A percentile compares a stretch with the other conserved stretches of the same genome.
Evolutionary conservation across 495 filamentous ascomycete genomes (phyloP).

Genomic region (Penicillium paradoxum): DNA sequence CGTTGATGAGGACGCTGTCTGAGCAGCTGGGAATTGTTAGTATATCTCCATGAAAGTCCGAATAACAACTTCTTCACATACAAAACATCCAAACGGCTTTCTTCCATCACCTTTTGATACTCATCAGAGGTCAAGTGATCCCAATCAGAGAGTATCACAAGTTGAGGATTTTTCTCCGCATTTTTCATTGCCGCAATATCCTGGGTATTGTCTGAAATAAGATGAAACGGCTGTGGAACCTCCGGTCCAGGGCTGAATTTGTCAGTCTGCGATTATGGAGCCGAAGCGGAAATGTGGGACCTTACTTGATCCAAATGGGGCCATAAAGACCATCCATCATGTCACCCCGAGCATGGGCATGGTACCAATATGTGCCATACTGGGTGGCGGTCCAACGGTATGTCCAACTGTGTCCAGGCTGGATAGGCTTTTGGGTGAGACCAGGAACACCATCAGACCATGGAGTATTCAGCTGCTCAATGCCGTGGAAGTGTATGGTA

Average conservation of each 20-base stretch:
- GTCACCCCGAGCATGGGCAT: slow-evolving; percentile 44
- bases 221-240: slow-evolving; percentile 35
- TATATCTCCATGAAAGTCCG: not conserved
- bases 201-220: slow-evolving; percentile 38
- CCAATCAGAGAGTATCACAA: slow-evolving; percentile 51
- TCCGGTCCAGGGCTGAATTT: slow-evolving; percentile 29
- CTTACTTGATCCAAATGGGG: slow-evolving; percentile 39
- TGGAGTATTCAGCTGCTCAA: slow-evolving; percentile 33
- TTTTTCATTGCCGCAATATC: slow-evolving; percentile 42
- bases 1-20: slow-evolving; percentile 50
- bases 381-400: slow-evolving; percentile 40
- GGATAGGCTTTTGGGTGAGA: slow-evolving; percentile 41
- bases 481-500: slow-evolving; percentile 44
- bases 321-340: slow-evolving; percentile 50
- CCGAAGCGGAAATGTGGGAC: not conserved
- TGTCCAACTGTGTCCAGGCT: slow-evolving; percentile 40
- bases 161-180: slow-evolving; percentile 43
- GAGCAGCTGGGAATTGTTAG: slow-evolving; percentile 28
- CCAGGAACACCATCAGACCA: slow-evolving; percentile 50
- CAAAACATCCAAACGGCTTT: slow-evolving; percentile 35
- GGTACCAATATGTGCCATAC: slow-evolving; percentile 38
- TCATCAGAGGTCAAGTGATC: slow-evolving; percentile 45
- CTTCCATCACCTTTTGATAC: slow-evolving; percentile 32
- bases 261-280: not conserved
- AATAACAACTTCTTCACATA: slow-evolving; percentile 13